Percentiles rank a stretch among this genome's conserved stretches.
These are phyloP conservation scores for Eimeria brunetti DNA, from an alignment of 169 alveolate species.

Conservation along the genomic window DNA sequence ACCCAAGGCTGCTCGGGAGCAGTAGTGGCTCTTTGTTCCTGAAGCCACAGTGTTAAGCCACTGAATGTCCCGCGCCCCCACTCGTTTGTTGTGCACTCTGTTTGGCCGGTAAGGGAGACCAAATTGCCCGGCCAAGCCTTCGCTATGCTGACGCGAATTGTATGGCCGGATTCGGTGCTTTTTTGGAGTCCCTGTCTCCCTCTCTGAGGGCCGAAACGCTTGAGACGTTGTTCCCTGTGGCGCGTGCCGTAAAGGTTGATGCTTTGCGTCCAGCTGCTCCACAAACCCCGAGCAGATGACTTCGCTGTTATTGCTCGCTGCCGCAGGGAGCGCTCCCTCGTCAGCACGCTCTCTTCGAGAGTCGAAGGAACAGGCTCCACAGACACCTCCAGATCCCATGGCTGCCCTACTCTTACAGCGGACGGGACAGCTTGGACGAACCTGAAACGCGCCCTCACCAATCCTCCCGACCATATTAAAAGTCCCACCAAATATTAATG, in stretches of 20 bases:
- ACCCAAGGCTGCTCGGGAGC: constrained; percentile 13
- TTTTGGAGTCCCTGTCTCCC: background rate
- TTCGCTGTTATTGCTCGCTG: background rate
- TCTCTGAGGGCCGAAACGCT: background rate
- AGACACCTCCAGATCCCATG: constrained; percentile 52
- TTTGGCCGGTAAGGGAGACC: constrained; percentile 6
- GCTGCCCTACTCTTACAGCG: constrained; percentile 61
- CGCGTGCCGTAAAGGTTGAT: background rate
- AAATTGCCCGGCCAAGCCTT: constrained; percentile 20
- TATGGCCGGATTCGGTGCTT: background rate
- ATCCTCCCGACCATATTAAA: background rate
- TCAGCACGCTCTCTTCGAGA: background rate
- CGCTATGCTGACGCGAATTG: background rate
- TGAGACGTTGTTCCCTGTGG: background rate
- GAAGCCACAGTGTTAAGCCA: constrained; percentile 50
- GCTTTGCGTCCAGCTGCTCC: constrained; percentile 58
- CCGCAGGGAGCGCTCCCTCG: constrained; percentile 22
- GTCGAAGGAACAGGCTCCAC: background rate
- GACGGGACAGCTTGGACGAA: constrained; percentile 42
- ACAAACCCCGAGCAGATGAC: background rate
- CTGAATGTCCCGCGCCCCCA: constrained; percentile 30
- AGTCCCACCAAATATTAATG: background rate
- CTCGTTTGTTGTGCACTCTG: background rate
- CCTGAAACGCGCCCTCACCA: background rate
- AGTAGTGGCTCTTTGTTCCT: constrained; percentile 18